Evolutionary conservation across 2,329 filamentous ascomycete species (phyloP).

Genomic region (Xenosphaeropsis pyriputrescens): DNA sequence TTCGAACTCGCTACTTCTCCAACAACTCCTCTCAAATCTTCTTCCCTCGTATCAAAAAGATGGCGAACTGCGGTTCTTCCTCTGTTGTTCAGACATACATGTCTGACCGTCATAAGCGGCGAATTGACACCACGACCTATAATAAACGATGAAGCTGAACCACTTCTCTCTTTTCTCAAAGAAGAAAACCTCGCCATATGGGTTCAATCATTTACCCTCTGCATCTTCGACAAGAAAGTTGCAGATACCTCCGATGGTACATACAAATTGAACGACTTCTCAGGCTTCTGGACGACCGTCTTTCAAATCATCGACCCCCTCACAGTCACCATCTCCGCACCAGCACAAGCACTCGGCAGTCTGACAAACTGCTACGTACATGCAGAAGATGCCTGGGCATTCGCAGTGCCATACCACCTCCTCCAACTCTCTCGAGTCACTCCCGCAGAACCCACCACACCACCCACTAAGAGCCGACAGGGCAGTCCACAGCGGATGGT

Average conservation of each 20-base stretch:
- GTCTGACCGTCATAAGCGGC: constrained; percentile 21
- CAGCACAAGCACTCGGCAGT: constrained; percentile 45
- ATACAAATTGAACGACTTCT: constrained; percentile 1
- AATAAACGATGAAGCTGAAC: constrained; percentile 8
- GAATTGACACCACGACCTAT: constrained; percentile 2
- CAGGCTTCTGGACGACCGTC: constrained; percentile 36
- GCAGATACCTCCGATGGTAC: constrained; percentile 4
- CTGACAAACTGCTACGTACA: constrained; percentile 42
- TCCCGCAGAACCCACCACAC: background rate
- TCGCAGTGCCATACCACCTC: constrained; percentile 47
- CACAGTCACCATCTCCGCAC: constrained; percentile 41
- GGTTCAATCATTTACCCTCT: constrained; percentile 31
- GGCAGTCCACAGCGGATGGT: background rate
- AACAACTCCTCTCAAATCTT: constrained; percentile 33
- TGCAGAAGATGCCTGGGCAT: constrained; percentile 45
- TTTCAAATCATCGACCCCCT: constrained; percentile 37
- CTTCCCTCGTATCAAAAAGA: constrained; percentile 34
- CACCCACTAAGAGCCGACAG: background rate
- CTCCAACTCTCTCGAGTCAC: constrained; percentile 26
- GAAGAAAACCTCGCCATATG: constrained; percentile 18
- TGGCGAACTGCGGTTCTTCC: constrained; percentile 38
- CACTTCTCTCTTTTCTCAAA: constrained; percentile 21
- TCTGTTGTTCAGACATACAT: constrained; percentile 39
- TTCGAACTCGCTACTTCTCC: constrained; percentile 23
- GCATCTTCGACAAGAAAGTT: constrained; percentile 16